A percentile compares a stretch with the other conserved stretches of the same genome.
Conservation (phyloP, 1,284 basidiomycete genomes). For the Puccinia brachypodii region DNA sequence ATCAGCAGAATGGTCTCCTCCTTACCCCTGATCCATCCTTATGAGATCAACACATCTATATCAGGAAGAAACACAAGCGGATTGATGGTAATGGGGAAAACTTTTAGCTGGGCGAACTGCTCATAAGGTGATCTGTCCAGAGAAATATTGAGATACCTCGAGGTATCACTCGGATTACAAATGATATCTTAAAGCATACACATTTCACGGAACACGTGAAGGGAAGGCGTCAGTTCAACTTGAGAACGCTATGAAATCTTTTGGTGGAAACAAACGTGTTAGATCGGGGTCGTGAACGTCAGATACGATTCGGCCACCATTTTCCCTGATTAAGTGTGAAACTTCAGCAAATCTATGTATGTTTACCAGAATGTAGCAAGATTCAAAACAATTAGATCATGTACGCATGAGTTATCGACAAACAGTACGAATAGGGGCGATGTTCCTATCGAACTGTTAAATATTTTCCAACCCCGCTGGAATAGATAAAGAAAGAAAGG, state of each 20-base stretch:
- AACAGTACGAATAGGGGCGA: neutral
- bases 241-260: neutral
- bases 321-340: neutral
- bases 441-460: neutral
- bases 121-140: neutral
- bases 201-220: neutral
- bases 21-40: neutral
- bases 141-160: conserved; percentile 18
- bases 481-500: neutral
- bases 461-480: no score
- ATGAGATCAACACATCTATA: conserved; percentile 1
- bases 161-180: conserved; percentile 18
- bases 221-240: neutral
- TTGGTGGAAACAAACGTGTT: conserved; percentile 21
- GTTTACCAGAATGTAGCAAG: neutral
- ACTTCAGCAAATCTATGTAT: conserved; percentile 14
- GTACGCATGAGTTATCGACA: neutral
- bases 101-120: neutral
- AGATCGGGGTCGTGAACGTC: neutral
- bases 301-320: conserved; percentile 20
- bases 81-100: neutral
- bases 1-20: neutral
- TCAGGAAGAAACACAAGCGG: neutral
- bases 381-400: neutral
- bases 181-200: conserved; percentile 15